Evolutionary conservation across 345 rosid genomes (phyloP), one percentile per base, ranked within the genome.

Genomic region (Viola odorata): DNA sequence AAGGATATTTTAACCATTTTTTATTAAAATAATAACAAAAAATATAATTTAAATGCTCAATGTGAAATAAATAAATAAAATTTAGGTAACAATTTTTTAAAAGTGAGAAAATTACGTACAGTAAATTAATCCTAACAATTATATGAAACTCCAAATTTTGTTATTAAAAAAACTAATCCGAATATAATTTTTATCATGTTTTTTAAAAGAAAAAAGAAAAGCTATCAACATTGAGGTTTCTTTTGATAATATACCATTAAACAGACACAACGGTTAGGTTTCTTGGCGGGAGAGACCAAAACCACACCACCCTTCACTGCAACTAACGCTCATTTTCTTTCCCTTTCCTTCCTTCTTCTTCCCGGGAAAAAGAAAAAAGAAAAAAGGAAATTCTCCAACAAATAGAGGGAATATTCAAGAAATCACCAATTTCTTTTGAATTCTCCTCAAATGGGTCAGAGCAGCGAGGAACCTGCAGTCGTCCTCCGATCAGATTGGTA

Each of bases 401-500:
- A 47, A 47, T 13, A 6, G 12, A 47, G 13, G 23, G 32, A 47
- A 2, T 23, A 23, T 4, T 8, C 9, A 49, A 56, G n/a, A 12
- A 40, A 14, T 4, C 37, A 32, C 9, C 53, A 3, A n/a, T 12
- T 47, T 47, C 12, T 47, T 40, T 8, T 39, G 45, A 45, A 17
- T 57, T 16, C 37, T 58, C 44, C 8, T 45, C 11, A 45, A n/a
- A 81, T 78, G 85, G 81, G 73, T 69, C 67, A 68, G 58, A 56
- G 14, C 36, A 47, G 6, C 7, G 11, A 17, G 47, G 65, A 66
- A 52, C 13, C 23, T 23, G 32, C 32, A 51, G 41, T 54, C 37
- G 52, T 66, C 16, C 11, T 63, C 47, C 77, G 70, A 47, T 72
- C 77, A 2, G 79, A 79, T 56, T 73, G 82, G 80, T 75, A 66